phyloP scores from a whole-genome alignment of 2,329 filamentous ascomycete genomes.

The Pezicula carpinea region DNA sequence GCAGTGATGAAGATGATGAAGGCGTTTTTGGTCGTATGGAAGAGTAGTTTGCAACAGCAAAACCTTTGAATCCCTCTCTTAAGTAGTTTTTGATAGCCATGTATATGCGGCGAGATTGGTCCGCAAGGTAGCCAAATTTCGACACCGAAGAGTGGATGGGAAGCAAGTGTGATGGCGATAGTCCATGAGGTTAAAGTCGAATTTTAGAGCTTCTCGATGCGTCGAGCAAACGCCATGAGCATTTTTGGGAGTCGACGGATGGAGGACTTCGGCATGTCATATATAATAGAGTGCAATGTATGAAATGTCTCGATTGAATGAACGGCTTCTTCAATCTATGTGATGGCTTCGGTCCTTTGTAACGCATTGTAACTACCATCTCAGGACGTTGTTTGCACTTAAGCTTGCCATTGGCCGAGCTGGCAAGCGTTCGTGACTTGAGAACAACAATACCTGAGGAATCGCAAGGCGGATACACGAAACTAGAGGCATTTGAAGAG shows the following conservation, averaged over 20 bases:
- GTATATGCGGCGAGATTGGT: constrained; percentile 52
- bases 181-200: constrained; percentile 69
- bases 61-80: constrained; percentile 17
- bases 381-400: too few relatives aligned
- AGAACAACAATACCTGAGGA: too few relatives aligned
- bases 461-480: too few relatives aligned
- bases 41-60: constrained; percentile 50
- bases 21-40: constrained; percentile 97
- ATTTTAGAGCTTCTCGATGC: constrained; percentile 46
- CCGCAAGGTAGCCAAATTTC: constrained; percentile 51
- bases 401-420: too few relatives aligned
- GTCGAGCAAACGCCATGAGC: constrained; percentile 49
- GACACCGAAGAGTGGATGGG: constrained; percentile 64
- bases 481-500: background rate
- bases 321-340: background rate
- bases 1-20: constrained; percentile 86
- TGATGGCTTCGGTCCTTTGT: background rate
- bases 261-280: constrained; percentile 20
- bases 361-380: background rate
- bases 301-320: constrained; percentile 17
- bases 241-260: constrained; percentile 8
- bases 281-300: constrained; percentile 21
- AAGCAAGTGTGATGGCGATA: constrained; percentile 23
- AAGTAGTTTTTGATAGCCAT: constrained; percentile 20
- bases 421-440: too few relatives aligned